A percentile compares a stretch with the other conserved stretches of the same genome.
Conservation (phyloP, 1,284 basidiomycete genomes). For the Ceratobasidium theobromae region DNA sequence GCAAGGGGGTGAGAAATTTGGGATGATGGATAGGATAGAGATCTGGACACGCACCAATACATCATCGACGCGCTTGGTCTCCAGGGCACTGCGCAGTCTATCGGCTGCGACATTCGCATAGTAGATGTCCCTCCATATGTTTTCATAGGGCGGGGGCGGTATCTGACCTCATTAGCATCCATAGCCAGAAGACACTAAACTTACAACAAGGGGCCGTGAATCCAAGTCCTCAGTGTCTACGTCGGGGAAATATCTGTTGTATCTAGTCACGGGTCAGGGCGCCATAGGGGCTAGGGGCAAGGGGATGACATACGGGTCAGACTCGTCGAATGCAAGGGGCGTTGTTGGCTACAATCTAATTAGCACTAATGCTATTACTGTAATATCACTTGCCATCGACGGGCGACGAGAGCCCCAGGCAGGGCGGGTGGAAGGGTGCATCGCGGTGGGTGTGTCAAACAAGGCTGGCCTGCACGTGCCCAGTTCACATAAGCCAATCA, state of each 20-base stretch:
- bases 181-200: neutral
- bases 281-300: constrained; percentile 12
- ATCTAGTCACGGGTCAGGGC: constrained; percentile 18
- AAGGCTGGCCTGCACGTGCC: constrained; percentile 31
- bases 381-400: constrained; percentile 3
- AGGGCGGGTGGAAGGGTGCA: constrained; percentile 1
- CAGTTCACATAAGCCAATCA: constrained; percentile 14
- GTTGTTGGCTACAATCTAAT: constrained; percentile 15
- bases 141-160: constrained; percentile 19
- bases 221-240: constrained; percentile 1
- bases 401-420: constrained; percentile 18
- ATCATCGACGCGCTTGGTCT: constrained; percentile 11
- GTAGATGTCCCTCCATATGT: constrained; percentile 26
- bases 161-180: constrained; percentile 3
- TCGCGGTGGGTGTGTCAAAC: constrained; percentile 31
- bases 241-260: neutral
- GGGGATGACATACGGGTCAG: constrained; percentile 23
- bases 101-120: neutral
- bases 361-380: neutral
- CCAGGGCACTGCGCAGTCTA: neutral
- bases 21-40: constrained; percentile 1
- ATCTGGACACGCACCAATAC: constrained; percentile 1
- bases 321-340: constrained; percentile 9
- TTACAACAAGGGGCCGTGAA: constrained; percentile 14
- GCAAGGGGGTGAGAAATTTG: constrained; percentile 20